phyloP scores from a whole-genome alignment of 306 rosid genomes.

The Rosa multiflora region DNA sequence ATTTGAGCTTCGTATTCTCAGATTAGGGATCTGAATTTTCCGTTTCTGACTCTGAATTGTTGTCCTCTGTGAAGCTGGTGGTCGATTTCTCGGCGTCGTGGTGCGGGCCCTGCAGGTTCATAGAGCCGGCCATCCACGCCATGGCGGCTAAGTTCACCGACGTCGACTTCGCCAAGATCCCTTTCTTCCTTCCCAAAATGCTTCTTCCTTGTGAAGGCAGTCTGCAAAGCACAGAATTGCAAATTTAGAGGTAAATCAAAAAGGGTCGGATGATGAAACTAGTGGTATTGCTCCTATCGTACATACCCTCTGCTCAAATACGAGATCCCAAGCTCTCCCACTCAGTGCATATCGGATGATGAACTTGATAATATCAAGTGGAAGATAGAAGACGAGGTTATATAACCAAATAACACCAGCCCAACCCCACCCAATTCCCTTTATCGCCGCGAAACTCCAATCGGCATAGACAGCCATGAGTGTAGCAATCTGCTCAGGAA shows the following conservation, averaged over 20 bases:
- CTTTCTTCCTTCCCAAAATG: constrained; percentile 84
- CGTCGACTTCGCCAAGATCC: constrained; percentile 70
- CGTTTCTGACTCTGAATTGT: not conserved
- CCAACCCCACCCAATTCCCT: constrained; percentile 94
- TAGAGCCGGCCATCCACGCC: constrained; percentile 62
- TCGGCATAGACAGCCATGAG: constrained; percentile 71
- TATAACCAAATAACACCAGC: constrained; percentile 89
- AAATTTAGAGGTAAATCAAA: not conserved
- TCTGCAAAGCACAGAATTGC: constrained; percentile 40
- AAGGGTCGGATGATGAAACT: not conserved
- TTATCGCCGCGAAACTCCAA: constrained; percentile 76
- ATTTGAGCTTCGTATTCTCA: not conserved
- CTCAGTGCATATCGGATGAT: constrained; percentile 65
- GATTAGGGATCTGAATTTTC: constrained; percentile 6
- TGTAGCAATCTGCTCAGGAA: constrained; percentile 63
- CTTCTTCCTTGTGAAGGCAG: constrained; percentile 76
- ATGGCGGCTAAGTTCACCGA: constrained; percentile 53
- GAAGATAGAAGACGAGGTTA: constrained; percentile 67
- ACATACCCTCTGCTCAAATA: constrained; percentile 74
- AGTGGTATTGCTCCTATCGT: not conserved
- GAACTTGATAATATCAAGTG: constrained; percentile 77
- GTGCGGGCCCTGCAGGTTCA: constrained; percentile 93
- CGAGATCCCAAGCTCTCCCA: constrained; percentile 88
- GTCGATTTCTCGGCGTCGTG: constrained; percentile 90
- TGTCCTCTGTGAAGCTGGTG: constrained; percentile 42